Conservation (phyloP, 176 grass and related monocot genomes). For the Juncus effusus region DNA sequence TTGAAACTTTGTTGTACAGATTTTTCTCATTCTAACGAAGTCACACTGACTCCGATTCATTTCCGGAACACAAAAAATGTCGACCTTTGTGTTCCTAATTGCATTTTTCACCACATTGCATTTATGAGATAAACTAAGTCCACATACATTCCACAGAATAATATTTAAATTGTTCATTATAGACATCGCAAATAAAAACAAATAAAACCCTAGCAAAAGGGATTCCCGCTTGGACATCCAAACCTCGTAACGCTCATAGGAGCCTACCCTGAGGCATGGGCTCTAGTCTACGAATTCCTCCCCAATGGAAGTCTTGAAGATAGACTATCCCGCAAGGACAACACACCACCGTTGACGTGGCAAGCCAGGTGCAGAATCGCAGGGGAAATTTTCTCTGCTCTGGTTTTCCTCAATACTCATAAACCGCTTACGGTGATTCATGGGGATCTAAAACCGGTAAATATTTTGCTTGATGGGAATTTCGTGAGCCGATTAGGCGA, state of each 20-base stretch:
- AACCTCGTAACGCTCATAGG: slow-evolving; percentile 19
- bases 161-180: too few relatives aligned
- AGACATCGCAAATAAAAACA: too few relatives aligned
- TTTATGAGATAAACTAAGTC: too few relatives aligned
- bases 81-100: too few relatives aligned
- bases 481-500: slow-evolving; percentile 20
- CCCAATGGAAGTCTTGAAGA: slow-evolving; percentile 27
- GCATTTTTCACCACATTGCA: too few relatives aligned
- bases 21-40: too few relatives aligned
- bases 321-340: slow-evolving; percentile 13
- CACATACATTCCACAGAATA: too few relatives aligned
- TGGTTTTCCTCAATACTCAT: slow-evolving; percentile 17
- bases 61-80: too few relatives aligned
- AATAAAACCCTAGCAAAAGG: too few relatives aligned
- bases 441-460: slow-evolving; percentile 24
- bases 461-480: slow-evolving; percentile 29
- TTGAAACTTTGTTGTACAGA: too few relatives aligned
- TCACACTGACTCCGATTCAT: too few relatives aligned
- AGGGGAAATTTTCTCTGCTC: slow-evolving; percentile 23
- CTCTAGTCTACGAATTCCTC: slow-evolving; percentile 21
- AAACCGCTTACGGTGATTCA: slow-evolving; percentile 23
- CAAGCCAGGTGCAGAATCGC: slow-evolving; percentile 18
- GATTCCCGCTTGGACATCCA: too few relatives aligned
- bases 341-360: slow-evolving; percentile 23
- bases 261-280: slow-evolving; percentile 15